Base-by-base conservation (phyloP, 2,329 filamentous ascomycete species). In the Triangularia setosa region DNA sequence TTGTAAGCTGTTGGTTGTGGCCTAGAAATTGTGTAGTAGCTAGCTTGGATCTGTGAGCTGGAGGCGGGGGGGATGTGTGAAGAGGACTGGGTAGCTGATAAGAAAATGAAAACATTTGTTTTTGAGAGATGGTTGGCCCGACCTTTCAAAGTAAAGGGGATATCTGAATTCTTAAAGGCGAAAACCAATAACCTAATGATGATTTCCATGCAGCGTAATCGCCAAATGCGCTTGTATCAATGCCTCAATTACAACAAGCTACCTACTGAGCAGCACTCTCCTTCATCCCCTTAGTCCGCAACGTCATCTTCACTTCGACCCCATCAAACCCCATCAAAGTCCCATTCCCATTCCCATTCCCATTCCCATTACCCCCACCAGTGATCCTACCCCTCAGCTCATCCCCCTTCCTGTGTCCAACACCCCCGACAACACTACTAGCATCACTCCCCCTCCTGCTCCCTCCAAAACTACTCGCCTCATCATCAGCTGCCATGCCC, bases 231-330 rank as follows among this genome's bases (percentile, higher is more conserved):
- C n/a, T 21, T 48, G 14, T 21, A 48, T 18, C 35, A 40, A n/a
- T 40, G 4, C 16, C 35, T n/a, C 16, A n/a, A 3, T 14, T 4
- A 40, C 35, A 40, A n/a, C 35, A 48, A 48, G 5, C n/a, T 1
- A 9, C 40, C 40, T 48, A 69, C 1, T 63, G 58, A 35, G 69
- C 69, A 11, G 66, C 66, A 56, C 63, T 70, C 73, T 86, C 84
- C 48, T 84, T 77, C 70, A 87, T 64, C 0, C 84, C 84, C 71
- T 85, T 86, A 0, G 84, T 87, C 63, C 84, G 74, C 33, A 87
- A 68, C 4, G 82, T 84, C 60, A 86, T 76, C 69, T 79, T 83
- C 2, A 76, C 73, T 55, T 79, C 77, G 1, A 70, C 73, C 48
- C 81, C 80, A 0, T 75, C 78, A 73, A 86, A 86, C 2, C 82